Percentiles rank a stretch among this genome's conserved stretches.
These are phyloP conservation scores for Pyronema domesticum DNA, from an alignment of 495 filamentous ascomycete genomes.

Conservation along the genomic window DNA sequence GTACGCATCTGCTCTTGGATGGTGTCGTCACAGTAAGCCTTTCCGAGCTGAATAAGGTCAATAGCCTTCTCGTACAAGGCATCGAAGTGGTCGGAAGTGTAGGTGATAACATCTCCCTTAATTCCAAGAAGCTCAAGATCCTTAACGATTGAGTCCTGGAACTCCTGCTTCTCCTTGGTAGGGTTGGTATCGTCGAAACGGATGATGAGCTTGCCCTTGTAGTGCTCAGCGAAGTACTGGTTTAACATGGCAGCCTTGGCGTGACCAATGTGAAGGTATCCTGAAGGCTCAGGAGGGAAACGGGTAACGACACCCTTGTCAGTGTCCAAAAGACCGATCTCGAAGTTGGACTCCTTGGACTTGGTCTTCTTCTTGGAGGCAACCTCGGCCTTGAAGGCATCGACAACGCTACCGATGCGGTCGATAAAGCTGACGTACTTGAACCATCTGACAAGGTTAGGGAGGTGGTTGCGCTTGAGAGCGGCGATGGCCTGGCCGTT, in stretches of 20 bases:
- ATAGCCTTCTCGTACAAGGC: conserved; percentile 64
- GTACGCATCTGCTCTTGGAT: conserved; percentile 59
- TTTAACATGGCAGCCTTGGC: conserved; percentile 83
- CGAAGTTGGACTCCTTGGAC: conserved; percentile 76
- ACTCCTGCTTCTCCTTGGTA: conserved; percentile 82
- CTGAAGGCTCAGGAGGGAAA: conserved; percentile 92
- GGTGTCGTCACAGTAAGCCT: conserved; percentile 83
- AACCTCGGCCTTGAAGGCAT: conserved; percentile 40
- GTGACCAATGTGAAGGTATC: conserved; percentile 87
- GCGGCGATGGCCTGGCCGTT: conserved; percentile 71
- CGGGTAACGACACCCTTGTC: conserved; percentile 84
- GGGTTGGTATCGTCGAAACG: conserved; percentile 92
- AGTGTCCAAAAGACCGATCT: conserved; percentile 72
- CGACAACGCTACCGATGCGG: conserved; percentile 27
- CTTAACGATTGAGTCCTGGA: conserved; percentile 71
- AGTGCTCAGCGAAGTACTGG: conserved; percentile 86
- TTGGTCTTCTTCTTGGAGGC: conserved; percentile 50
- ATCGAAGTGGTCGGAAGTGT: conserved; percentile 83
- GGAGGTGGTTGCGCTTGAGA: conserved; percentile 57
- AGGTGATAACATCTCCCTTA: conserved; percentile 56
- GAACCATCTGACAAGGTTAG: conserved; percentile 79
- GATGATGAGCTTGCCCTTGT: conserved; percentile 64
- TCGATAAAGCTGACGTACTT: conserved; percentile 52
- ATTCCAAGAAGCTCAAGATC: conserved; percentile 77
- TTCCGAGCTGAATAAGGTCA: conserved; percentile 60